Conservation (phyloP, 2,329 filamentous ascomycete species). For the Ophidiomyces ophidiicola region DNA sequence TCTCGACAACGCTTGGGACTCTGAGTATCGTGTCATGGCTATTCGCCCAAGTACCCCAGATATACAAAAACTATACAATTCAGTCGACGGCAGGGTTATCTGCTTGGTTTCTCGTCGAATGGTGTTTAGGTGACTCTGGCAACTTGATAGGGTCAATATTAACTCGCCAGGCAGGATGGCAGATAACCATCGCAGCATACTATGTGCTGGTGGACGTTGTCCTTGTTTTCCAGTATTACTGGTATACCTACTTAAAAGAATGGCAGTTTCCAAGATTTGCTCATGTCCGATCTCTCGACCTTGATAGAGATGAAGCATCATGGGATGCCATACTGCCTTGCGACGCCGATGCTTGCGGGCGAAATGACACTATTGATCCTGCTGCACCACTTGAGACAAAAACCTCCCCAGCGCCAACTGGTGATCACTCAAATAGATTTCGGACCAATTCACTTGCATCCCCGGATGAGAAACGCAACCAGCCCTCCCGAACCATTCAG, state of each 20-base stretch:
- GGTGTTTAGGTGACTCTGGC: conserved; percentile 52
- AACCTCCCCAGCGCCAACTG: conserved; percentile 20
- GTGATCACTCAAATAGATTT: conserved; percentile 16
- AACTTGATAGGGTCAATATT: conserved; percentile 53
- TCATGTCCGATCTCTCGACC: conserved; percentile 19
- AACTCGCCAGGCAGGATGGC: conserved; percentile 53
- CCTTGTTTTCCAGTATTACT: conserved; percentile 52
- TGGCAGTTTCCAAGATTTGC: conserved; percentile 30
- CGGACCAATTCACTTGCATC: conserved; percentile 22
- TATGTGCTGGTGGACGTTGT: conserved; percentile 55
- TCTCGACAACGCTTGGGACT: conserved; percentile 49
- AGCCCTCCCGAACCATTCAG: conserved; percentile 21
- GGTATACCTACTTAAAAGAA: conserved; percentile 49
- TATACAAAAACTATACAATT: conserved; percentile 54
- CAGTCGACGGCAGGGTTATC: conserved; percentile 54
- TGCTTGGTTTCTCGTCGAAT: conserved; percentile 53
- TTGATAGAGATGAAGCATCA: conserved; percentile 21
- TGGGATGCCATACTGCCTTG: conserved; percentile 30
- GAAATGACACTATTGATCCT: conserved; percentile 15
- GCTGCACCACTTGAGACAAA: conserved; percentile 22
- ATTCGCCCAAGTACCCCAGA: conserved; percentile 57
- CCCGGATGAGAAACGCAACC: conserved; percentile 26
- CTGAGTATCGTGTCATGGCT: conserved; percentile 56
- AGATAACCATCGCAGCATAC: conserved; percentile 52
- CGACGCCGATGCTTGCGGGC: conserved; percentile 21